phyloP scores from a whole-genome alignment of 2,329 filamentous ascomycete species.

The Colletotrichum sp. region DNA sequence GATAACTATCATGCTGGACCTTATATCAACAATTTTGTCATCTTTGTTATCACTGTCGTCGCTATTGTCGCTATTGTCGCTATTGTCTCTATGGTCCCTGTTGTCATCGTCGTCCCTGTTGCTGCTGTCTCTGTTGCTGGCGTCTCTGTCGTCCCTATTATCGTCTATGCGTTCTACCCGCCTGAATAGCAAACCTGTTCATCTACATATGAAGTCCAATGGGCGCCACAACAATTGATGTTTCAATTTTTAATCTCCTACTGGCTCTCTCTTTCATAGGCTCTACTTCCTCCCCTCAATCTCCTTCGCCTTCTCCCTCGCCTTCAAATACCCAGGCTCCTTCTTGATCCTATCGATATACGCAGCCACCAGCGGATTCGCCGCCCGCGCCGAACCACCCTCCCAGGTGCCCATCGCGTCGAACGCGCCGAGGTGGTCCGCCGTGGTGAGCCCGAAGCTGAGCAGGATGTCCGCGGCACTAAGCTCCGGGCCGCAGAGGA shows the following conservation, averaged over 20 bases:
- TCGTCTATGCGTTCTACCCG: no score
- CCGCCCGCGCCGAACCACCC: slow-evolving; percentile 39
- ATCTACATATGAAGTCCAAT: no score
- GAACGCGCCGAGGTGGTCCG: slow-evolving; percentile 36
- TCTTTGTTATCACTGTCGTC: no score
- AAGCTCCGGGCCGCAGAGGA: slow-evolving; percentile 54
- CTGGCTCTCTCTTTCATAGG: no score
- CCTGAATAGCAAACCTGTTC: background rate
- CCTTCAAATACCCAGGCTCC: slow-evolving; percentile 52
- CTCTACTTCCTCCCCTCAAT: slow-evolving; percentile 42
- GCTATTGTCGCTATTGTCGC: no score
- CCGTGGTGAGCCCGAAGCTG: slow-evolving; percentile 55
- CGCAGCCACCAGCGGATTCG: slow-evolving; percentile 49
- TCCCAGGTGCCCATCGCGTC: slow-evolving; percentile 47
- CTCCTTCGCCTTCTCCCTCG: slow-evolving; percentile 52
- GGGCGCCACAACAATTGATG: fast-evolving
- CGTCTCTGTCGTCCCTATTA: no score
- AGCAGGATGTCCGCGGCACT: slow-evolving; percentile 60
- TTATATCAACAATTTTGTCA: no score
- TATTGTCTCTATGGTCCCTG: no score
- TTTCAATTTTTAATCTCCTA: background rate
- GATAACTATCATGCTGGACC: no score
- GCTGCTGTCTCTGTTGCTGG: no score
- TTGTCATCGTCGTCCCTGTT: no score
- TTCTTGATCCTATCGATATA: slow-evolving; percentile 52